Base-by-base conservation (phyloP, 805 yeast genomes). In the Alloascoidea hylecoeti region DNA sequence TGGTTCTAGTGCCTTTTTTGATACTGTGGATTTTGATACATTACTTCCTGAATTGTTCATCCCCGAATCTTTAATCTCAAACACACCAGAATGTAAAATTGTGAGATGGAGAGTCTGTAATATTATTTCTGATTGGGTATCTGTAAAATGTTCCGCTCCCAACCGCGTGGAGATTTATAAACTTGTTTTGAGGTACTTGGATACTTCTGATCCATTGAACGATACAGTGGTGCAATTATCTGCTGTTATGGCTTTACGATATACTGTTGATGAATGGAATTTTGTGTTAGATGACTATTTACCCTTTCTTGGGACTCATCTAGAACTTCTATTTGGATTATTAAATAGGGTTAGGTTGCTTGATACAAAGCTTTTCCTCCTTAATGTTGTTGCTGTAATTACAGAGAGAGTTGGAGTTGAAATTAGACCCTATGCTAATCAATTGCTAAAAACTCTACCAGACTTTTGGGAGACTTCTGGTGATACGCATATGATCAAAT, bases 161-260 rank as follows among this genome's bases (percentile, higher is more conserved):
- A 72, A 78, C 37, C 58, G 84, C 41, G 58, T 65, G 16, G 55
- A 62, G 16, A 67, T 82, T 16, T 89, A 81, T 52, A 61, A 67
- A 37, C 62, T 82, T 33, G 61, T 85, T 17, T 43, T 66, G 15
- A 55, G 56, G 32, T 57, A 76, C n/a, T 52, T 85, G 44, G 52
- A 61, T 38, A 57, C 66, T 9, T 44, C 61, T 2, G 63, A 66
- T 28, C 57, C 64, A 19, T 54, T 63, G 17, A 71, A 76, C 45
- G 97, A 92, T 53, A 65, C 68, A 39, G 95, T 89, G n/a, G 95
- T 92, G 2, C 69, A 68, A 46, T 53, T 92, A 16, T 73, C 94
- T 0, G 77, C 92, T 0, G 64, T 79, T 13, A 79, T 78, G 48
- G 73, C 89, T 0, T 57, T 88, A 15, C 68, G 75, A 42, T 66